Percentiles rank a stretch among this genome's conserved stretches.
phyloP scores from a whole-genome alignment of 2,329 filamentous ascomycete genomes.

The Cyclaneusma minus region DNA sequence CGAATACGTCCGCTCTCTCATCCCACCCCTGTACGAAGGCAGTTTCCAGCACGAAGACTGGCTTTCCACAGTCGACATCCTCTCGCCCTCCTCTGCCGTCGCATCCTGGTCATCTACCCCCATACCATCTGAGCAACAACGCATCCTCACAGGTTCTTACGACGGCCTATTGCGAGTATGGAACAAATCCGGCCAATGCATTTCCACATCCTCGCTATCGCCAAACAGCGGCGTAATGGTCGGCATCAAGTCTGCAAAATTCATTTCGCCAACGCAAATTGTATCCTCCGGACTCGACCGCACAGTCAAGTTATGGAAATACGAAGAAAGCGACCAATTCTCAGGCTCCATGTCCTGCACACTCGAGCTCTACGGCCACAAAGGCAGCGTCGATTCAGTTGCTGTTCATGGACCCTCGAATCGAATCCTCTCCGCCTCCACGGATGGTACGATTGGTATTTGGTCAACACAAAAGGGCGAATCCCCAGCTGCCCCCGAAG shows the following conservation, averaged over 20 bases:
- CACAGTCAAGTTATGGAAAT: constrained; percentile 82
- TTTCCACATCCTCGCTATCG: constrained; percentile 57
- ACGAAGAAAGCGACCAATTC: constrained; percentile 49
- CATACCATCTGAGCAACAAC: constrained; percentile 40
- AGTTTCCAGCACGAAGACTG: constrained; percentile 97
- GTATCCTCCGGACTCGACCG: constrained; percentile 75
- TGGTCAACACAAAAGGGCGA: constrained; percentile 73
- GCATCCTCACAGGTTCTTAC: constrained; percentile 84
- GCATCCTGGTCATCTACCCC: constrained; percentile 37
- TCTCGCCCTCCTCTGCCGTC: constrained; percentile 50
- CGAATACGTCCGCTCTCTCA: constrained; percentile 83
- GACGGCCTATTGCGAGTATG: constrained; percentile 81
- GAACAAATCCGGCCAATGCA: constrained; percentile 74
- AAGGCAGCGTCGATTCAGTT: constrained; percentile 55
- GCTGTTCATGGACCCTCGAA: constrained; percentile 58
- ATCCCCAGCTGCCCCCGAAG: constrained; percentile 56
- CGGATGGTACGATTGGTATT: constrained; percentile 71
- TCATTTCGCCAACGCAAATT: constrained; percentile 62
- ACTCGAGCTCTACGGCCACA: constrained; percentile 75
- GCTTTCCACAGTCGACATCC: constrained; percentile 75
- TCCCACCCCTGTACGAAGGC: constrained; percentile 77
- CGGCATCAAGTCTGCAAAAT: constrained; percentile 69
- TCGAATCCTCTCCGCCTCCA: constrained; percentile 71
- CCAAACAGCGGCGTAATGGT: constrained; percentile 59
- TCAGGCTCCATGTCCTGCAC: constrained; percentile 51